Percentiles rank a stretch among this genome's conserved stretches.
Conservation (phyloP, 2,329 filamentous ascomycete species). For the Periconia sp. region DNA sequence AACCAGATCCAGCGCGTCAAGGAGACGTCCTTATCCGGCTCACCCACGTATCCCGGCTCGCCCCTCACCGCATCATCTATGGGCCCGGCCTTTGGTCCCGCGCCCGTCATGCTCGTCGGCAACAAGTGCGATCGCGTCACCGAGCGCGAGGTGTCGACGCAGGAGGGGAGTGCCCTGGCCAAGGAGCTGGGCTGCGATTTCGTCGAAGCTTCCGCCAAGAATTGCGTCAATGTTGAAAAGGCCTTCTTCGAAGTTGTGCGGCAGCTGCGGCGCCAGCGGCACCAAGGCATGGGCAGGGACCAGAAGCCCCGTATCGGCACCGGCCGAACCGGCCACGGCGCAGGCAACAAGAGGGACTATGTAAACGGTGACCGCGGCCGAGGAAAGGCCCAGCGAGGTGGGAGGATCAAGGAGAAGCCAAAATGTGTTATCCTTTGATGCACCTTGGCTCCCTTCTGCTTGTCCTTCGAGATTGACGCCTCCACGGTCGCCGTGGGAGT, state of each 20-base stretch:
- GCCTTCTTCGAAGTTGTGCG: slow-evolving; percentile 97
- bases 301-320: slow-evolving; percentile 13
- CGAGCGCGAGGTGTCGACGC: slow-evolving; percentile 93
- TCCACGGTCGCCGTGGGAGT: too few relatives aligned
- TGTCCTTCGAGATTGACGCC: too few relatives aligned
- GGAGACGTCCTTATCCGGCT: slow-evolving; percentile 77
- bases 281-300: slow-evolving; percentile 44
- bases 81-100: slow-evolving; percentile 65
- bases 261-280: slow-evolving; percentile 83
- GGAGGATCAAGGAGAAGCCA: slow-evolving; percentile 30
- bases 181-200: slow-evolving; percentile 95
- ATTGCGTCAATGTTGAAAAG: slow-evolving; percentile 98
- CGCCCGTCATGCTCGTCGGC: slow-evolving; percentile 96
- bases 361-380: slow-evolving; percentile 2
- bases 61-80: slow-evolving; percentile 67
- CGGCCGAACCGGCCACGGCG: slow-evolving; percentile 1
- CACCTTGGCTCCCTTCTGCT: too few relatives aligned
- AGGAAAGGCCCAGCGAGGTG: neutral
- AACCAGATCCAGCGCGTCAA: slow-evolving; percentile 97
- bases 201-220: slow-evolving; percentile 95
- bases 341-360: slow-evolving; percentile 12
- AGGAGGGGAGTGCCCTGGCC: slow-evolving; percentile 90
- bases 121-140: slow-evolving; percentile 98
- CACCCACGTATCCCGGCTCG: slow-evolving; percentile 77
- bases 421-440: slow-evolving; percentile 44